Conservation (phyloP, 2,329 filamentous ascomycete species). For the Paecilomyces fulvus region DNA sequence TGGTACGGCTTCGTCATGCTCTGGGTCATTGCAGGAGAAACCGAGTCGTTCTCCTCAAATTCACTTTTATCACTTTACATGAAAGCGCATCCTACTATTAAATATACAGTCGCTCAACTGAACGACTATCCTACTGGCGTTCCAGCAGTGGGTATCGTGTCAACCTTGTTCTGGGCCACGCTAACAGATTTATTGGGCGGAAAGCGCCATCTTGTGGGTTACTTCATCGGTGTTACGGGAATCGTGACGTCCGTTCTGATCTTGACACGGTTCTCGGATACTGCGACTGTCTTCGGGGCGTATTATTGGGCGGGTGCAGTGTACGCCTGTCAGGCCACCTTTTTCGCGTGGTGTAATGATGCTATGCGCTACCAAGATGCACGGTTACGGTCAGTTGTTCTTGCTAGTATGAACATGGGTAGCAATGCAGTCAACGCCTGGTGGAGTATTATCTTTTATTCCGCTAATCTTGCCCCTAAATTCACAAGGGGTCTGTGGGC, state of each 20-base stretch:
- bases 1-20: conserved; percentile 30
- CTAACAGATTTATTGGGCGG: neutral
- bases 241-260: conserved; percentile 27
- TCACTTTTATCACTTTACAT: conserved; percentile 47
- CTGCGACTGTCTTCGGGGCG: conserved; percentile 51
- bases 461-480: conserved; percentile 56
- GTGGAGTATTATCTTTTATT: conserved; percentile 67
- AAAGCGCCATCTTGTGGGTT: neutral
- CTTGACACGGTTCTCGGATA: conserved; percentile 45
- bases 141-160: conserved; percentile 43
- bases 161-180: conserved; percentile 59
- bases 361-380: conserved; percentile 56
- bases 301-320: conserved; percentile 64
- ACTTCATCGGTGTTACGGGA: neutral
- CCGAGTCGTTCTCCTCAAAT: conserved; percentile 62
- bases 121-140: conserved; percentile 49
- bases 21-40: conserved; percentile 58
- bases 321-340: conserved; percentile 65
- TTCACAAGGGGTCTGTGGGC: conserved; percentile 46
- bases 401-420: conserved; percentile 64
- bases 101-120: conserved; percentile 41
- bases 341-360: conserved; percentile 70
- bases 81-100: conserved; percentile 37
- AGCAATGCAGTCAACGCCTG: conserved; percentile 63
- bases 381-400: conserved; percentile 56